Conservation (phyloP, 164 flowering plant genomes). For the Brasenia schreberi region DNA sequence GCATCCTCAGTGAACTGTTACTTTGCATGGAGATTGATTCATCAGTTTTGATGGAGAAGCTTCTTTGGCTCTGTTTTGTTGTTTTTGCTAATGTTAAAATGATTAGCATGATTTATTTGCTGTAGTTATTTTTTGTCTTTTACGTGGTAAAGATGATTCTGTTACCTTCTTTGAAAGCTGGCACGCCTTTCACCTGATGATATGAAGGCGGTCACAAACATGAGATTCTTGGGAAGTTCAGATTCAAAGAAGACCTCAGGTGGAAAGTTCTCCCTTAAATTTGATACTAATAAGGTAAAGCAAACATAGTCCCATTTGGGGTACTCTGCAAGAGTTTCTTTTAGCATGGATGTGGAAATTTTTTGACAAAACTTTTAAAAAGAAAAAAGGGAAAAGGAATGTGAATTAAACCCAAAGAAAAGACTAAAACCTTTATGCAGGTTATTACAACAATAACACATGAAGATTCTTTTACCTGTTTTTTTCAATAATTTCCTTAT, state of each 20-base stretch:
- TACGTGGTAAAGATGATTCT: not conserved
- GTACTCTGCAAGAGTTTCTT: not conserved
- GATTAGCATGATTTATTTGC: not conserved
- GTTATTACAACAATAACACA: too few species aligned
- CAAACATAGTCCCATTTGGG: not conserved
- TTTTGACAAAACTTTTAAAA: not conserved
- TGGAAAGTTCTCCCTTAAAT: constrained; percentile 72
- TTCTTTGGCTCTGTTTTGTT: not conserved
- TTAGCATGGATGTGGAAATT: not conserved
- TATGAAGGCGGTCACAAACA: constrained; percentile 67
- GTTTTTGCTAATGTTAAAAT: not conserved
- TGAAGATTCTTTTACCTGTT: not conserved
- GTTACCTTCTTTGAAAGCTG: constrained; percentile 27
- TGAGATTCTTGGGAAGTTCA: constrained; percentile 62
- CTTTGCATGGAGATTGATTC: not conserved
- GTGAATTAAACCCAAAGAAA: too few species aligned
- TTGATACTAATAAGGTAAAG: constrained; percentile 73
- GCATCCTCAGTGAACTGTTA: not conserved
- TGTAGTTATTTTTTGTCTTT: not conserved
- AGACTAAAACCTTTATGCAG: not conserved
- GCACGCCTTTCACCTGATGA: constrained; percentile 72
- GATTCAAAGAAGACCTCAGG: constrained; percentile 46
- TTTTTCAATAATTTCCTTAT: too few species aligned
- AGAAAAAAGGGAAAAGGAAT: not conserved
- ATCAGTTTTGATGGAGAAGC: not conserved